Conservation (phyloP, 768 basidiomycete genomes). For the Suillus discolor region DNA sequence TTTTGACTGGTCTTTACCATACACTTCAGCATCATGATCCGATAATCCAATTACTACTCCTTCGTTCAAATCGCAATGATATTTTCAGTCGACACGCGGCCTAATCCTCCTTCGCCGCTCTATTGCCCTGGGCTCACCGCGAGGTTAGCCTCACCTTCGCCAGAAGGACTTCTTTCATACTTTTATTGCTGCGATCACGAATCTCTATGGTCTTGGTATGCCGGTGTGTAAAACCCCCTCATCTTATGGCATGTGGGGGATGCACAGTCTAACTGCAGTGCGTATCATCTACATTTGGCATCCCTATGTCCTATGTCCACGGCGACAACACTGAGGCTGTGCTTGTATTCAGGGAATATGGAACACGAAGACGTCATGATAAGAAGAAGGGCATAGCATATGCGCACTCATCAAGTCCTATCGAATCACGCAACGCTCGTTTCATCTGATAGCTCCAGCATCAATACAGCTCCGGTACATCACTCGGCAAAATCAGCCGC, state of each 20-base stretch:
- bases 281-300: neutral
- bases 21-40: too few relatives aligned
- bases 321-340: neutral
- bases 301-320: constrained; percentile 1
- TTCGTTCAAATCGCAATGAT: neutral
- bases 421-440: too few relatives aligned
- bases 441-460: neutral
- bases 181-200: neutral
- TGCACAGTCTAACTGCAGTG: neutral
- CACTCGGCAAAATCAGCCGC: neutral
- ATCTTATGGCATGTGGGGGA: neutral
- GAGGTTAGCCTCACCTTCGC: neutral
- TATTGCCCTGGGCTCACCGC: neutral
- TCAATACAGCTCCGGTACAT: neutral
- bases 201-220: neutral
- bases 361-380: neutral
- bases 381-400: neutral
- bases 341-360: neutral
- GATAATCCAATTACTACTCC: too few relatives aligned
- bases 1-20: neutral
- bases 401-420: neutral
- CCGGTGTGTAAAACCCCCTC: neutral
- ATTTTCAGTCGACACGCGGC: neutral
- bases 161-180: neutral
- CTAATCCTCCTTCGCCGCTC: neutral